A percentile compares a stretch with the other conserved stretches of the same genome.
Conservation (phyloP, 805 yeast species). For the Cyberlindnera misumaiensis region DNA sequence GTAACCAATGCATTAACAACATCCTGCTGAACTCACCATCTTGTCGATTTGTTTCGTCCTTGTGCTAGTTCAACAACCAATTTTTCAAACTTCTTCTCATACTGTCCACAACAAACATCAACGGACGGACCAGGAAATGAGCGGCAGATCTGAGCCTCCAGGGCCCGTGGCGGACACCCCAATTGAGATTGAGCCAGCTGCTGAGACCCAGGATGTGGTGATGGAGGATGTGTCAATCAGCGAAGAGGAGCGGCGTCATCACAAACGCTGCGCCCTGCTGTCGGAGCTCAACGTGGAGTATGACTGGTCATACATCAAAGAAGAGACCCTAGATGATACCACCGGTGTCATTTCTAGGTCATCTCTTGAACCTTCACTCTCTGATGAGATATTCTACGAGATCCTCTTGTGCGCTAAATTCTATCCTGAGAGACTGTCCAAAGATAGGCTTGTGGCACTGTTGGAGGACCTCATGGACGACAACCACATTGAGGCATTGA, state of each 20-base stretch:
- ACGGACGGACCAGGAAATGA: neutral
- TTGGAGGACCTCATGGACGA: constrained; percentile 14
- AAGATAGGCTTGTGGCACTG: constrained; percentile 4
- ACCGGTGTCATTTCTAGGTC: neutral
- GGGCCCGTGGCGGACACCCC: too few relatives aligned
- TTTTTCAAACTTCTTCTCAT: neutral
- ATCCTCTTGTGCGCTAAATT: constrained; percentile 16
- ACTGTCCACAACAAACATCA: too few relatives aligned
- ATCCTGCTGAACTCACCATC: constrained; percentile 3
- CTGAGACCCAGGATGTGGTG: too few relatives aligned
- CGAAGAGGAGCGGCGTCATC: neutral
- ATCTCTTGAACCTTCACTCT: neutral
- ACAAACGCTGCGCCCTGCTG: constrained; percentile 2
- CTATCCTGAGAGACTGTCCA: constrained; percentile 11
- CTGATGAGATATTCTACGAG: constrained; percentile 18
- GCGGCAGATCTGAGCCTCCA: too few relatives aligned
- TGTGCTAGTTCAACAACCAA: too few relatives aligned
- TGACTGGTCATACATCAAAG: constrained; percentile 4
- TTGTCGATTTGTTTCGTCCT: neutral
- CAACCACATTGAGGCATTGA: constrained; percentile 7
- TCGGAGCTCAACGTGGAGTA: constrained; percentile 1
- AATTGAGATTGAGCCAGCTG: too few relatives aligned
- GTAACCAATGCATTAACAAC: constrained; percentile 1
- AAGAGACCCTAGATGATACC: neutral
- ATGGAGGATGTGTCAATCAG: too few relatives aligned